phyloP scores from a whole-genome alignment of 371 early-diverging fungal genomes.

The Mucor velutinosus region DNA sequence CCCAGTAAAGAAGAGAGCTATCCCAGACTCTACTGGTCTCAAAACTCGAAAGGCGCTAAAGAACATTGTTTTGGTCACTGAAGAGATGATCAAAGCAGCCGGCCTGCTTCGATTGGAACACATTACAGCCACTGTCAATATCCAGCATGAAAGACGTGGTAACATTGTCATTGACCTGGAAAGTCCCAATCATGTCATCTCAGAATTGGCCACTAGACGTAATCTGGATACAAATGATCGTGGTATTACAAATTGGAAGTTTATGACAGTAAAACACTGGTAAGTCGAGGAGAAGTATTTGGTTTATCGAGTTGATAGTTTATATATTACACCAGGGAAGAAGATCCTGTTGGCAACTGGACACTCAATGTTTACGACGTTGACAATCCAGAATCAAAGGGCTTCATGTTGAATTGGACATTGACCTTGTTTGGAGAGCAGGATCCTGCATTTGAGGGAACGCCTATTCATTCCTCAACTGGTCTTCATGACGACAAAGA shows the following conservation, averaged over 20 bases:
- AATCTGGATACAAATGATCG: slow-evolving; percentile 60
- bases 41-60: slow-evolving; percentile 39
- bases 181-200: slow-evolving; percentile 71
- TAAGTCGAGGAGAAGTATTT: slow-evolving; percentile 29
- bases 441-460: slow-evolving; percentile 34
- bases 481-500: slow-evolving; percentile 20
- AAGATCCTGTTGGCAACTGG: slow-evolving; percentile 85
- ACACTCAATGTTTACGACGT: slow-evolving; percentile 67
- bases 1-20: slow-evolving; percentile 46
- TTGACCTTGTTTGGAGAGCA: slow-evolving; percentile 72
- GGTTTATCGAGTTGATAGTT: neutral
- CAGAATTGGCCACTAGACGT: slow-evolving; percentile 71
- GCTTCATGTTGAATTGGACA: slow-evolving; percentile 63
- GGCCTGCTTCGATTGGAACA: slow-evolving; percentile 78
- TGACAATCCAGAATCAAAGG: slow-evolving; percentile 41
- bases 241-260: slow-evolving; percentile 94
- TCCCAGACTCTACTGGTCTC: slow-evolving; percentile 56
- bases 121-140: slow-evolving; percentile 82
- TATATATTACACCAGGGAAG: slow-evolving; percentile 62
- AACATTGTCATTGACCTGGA: slow-evolving; percentile 77
- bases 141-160: slow-evolving; percentile 80
- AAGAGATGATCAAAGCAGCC: slow-evolving; percentile 51
- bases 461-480: slow-evolving; percentile 22
- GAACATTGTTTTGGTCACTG: slow-evolving; percentile 47
- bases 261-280: slow-evolving; percentile 97